Conservation (phyloP, 208 protist species). For the Crithidia expoeki region DNA sequence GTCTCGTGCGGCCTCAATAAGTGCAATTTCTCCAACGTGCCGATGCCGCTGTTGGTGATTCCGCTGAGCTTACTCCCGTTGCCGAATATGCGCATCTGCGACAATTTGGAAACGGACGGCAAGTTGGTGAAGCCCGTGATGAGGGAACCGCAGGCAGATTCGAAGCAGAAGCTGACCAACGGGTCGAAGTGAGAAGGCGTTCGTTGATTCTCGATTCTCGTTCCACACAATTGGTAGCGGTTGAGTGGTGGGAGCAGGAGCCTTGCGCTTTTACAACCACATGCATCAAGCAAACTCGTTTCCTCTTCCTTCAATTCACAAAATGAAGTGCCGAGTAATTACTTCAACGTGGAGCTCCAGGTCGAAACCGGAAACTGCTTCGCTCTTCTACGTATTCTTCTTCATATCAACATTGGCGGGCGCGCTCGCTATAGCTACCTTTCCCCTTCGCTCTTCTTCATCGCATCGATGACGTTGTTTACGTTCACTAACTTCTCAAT, state of each 20-base stretch:
- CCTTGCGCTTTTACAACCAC: not conserved
- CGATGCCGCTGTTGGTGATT: slow-evolving; percentile 53
- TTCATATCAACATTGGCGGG: no score
- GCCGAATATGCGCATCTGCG: slow-evolving; percentile 53
- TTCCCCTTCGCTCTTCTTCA: no score
- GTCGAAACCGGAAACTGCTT: not conserved
- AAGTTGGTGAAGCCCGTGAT: slow-evolving; percentile 33
- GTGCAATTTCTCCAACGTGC: slow-evolving; percentile 72
- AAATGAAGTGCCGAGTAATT: no score
- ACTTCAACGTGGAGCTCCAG: no score
- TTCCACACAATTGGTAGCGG: not conserved
- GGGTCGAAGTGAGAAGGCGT: not conserved
- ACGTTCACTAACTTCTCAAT: no score
- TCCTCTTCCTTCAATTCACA: no score
- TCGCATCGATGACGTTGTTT: not conserved
- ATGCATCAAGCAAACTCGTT: not conserved
- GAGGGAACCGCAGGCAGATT: slow-evolving; percentile 8
- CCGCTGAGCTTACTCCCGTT: slow-evolving; percentile 67
- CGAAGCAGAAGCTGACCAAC: slow-evolving; percentile 1
- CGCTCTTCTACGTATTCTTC: not conserved
- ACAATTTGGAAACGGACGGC: slow-evolving; percentile 54
- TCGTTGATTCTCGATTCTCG: not conserved
- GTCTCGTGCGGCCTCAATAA: slow-evolving; percentile 20
- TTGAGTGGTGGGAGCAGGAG: not conserved
- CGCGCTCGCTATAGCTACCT: no score